Percentiles rank a stretch among this genome's conserved stretches.
These are phyloP conservation scores for Polychaeton citri DNA, from an alignment of 2,329 filamentous ascomycete species.

Conservation along the genomic window DNA sequence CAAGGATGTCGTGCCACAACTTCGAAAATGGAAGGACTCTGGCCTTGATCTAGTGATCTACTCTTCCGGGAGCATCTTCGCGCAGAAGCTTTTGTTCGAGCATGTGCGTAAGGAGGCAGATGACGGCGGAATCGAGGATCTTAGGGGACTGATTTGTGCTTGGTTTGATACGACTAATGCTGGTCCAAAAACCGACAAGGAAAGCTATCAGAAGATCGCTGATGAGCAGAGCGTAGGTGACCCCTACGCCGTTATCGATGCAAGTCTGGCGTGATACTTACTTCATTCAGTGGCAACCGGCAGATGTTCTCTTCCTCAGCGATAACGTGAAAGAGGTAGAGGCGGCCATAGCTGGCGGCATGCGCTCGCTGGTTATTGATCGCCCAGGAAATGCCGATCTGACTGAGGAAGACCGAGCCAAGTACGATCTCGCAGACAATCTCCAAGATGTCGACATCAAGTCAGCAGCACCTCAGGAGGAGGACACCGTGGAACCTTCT, in stretches of 20 bases:
- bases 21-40: constrained; percentile 40
- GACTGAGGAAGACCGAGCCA: constrained; percentile 31
- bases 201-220: constrained; percentile 56
- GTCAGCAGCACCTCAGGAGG: too few species aligned
- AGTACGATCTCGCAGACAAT: constrained; percentile 8
- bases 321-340: constrained; percentile 54
- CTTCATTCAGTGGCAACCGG: constrained; percentile 29
- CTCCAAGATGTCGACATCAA: neutral
- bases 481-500: too few species aligned
- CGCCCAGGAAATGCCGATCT: constrained; percentile 60
- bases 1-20: constrained; percentile 50
- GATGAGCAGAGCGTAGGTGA: constrained; percentile 25
- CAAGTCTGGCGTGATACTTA: too few species aligned
- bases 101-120: constrained; percentile 29
- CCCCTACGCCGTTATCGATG: neutral
- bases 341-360: constrained; percentile 29
- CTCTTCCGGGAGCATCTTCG: constrained; percentile 66
- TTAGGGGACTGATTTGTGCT: constrained; percentile 45
- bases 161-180: constrained; percentile 76
- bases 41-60: constrained; percentile 57
- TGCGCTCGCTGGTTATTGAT: constrained; percentile 32
- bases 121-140: constrained; percentile 43
- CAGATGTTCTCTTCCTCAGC: constrained; percentile 62
- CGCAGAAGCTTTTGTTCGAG: constrained; percentile 67
- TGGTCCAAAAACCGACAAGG: constrained; percentile 54